These are phyloP conservation scores for Funneliformis caledonium DNA, from an alignment of 371 early-diverging fungal species.

Conservation along the genomic window DNA sequence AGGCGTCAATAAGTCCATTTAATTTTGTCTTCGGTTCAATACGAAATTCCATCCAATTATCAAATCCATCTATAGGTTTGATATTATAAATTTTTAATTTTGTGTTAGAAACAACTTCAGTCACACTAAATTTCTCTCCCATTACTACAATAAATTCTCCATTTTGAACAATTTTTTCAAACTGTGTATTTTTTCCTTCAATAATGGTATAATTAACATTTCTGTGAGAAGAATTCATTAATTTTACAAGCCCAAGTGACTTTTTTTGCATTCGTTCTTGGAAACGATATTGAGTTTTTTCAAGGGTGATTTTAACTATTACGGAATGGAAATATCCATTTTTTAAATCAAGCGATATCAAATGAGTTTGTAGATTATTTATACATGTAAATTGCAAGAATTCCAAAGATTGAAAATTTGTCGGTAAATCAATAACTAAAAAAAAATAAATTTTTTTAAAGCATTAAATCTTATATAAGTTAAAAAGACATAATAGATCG, in stretches of 20 bases:
- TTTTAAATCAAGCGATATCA: conserved; percentile 1
- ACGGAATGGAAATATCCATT: conserved; percentile 1
- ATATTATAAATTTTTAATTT: neutral
- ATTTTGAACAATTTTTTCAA: neutral
- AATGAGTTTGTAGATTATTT: neutral
- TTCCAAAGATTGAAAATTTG: neutral
- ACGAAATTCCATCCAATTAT: neutral
- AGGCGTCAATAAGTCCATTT: conserved; percentile 3
- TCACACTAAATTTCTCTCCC: neutral
- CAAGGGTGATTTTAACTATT: conserved; percentile 2
- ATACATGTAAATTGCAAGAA: neutral
- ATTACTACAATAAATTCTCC: neutral
- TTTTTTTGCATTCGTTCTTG: neutral
- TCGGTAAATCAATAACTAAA: neutral
- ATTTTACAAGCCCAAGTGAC: neutral
- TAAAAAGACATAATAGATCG: neutral
- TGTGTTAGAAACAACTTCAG: conserved; percentile 8
- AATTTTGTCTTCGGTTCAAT: neutral
- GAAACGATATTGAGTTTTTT: conserved; percentile 15
- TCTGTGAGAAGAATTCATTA: neutral
- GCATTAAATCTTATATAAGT: no score
- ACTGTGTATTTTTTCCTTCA: neutral
- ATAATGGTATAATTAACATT: neutral
- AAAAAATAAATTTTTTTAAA: neutral
- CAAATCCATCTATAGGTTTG: neutral